phyloP scores from a whole-genome alignment of 78 protist genomes.

The Dictyostelium firmibasis region DNA sequence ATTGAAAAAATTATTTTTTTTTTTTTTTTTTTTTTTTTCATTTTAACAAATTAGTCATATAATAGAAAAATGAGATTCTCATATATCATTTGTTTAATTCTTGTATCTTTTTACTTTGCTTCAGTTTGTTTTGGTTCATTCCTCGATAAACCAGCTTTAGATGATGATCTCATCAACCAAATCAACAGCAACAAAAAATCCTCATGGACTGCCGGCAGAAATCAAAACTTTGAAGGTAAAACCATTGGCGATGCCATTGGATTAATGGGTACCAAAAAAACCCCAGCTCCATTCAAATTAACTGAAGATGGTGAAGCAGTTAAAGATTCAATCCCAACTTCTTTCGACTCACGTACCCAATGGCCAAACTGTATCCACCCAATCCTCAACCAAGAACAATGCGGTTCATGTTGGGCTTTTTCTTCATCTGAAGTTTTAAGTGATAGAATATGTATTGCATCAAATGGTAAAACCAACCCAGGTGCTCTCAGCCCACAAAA shows the following conservation, averaged over 20 bases:
- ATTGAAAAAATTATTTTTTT: neutral
- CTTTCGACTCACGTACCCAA: slow-evolving; percentile 34
- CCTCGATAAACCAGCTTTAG: neutral
- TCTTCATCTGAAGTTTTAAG: slow-evolving; percentile 41
- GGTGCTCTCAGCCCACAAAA: slow-evolving; percentile 69
- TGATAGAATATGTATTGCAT: slow-evolving; percentile 76
- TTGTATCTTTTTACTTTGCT: neutral
- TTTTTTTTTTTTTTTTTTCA: neutral
- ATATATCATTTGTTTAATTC: neutral
- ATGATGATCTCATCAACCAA: neutral
- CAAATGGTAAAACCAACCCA: slow-evolving; percentile 30
- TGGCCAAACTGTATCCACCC: slow-evolving; percentile 64
- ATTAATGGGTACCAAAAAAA: slow-evolving; percentile 53
- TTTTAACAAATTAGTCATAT: neutral
- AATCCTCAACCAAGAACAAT: slow-evolving; percentile 61
- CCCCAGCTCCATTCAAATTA: neutral
- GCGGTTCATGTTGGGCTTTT: slow-evolving; percentile 77
- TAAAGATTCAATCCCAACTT: neutral
- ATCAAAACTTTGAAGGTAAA: slow-evolving; percentile 43
- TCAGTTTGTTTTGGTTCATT: neutral
- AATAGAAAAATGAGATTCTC: neutral
- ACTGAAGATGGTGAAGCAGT: neutral
- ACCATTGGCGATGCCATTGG: slow-evolving; percentile 16
- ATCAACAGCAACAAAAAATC: neutral
- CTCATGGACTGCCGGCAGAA: slow-evolving; percentile 69